Conservation (phyloP, 306 rosid genomes). For the Vigna nakashimae region DNA sequence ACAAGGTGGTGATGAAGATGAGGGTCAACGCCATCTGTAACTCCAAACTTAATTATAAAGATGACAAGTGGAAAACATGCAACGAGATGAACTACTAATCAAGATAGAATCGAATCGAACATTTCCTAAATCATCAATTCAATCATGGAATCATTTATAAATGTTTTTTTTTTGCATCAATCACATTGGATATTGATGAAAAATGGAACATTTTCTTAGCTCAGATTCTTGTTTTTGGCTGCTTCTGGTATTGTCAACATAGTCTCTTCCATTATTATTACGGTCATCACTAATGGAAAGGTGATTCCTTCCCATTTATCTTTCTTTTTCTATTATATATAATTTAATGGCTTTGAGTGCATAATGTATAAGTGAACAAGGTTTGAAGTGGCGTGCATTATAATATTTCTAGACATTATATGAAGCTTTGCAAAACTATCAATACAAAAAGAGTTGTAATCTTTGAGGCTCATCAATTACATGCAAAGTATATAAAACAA, state of each 20-base stretch:
- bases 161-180: conserved; percentile 9
- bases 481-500: neutral
- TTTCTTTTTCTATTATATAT: neutral
- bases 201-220: conserved; percentile 20
- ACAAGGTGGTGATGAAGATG: neutral
- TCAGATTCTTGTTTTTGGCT: conserved; percentile 40
- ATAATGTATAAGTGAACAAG: neutral
- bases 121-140: conserved; percentile 23
- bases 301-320: conserved; percentile 29
- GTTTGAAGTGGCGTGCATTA: conserved; percentile 35
- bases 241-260: conserved; percentile 28
- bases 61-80: conserved; percentile 48
- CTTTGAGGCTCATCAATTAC: neutral
- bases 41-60: conserved; percentile 1
- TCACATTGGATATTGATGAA: conserved; percentile 35
- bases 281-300: conserved; percentile 21
- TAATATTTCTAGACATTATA: conserved; percentile 19
- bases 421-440: neutral
- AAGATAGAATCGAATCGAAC: conserved; percentile 30
- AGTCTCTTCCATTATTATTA: conserved; percentile 37
- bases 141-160: conserved; percentile 7
- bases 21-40: conserved; percentile 24
- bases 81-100: conserved; percentile 41
- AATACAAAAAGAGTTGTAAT: conserved; percentile 20
- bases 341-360: neutral